Conservation (phyloP, 2,329 filamentous ascomycete species). For the Waltergamsia citrina region DNA sequence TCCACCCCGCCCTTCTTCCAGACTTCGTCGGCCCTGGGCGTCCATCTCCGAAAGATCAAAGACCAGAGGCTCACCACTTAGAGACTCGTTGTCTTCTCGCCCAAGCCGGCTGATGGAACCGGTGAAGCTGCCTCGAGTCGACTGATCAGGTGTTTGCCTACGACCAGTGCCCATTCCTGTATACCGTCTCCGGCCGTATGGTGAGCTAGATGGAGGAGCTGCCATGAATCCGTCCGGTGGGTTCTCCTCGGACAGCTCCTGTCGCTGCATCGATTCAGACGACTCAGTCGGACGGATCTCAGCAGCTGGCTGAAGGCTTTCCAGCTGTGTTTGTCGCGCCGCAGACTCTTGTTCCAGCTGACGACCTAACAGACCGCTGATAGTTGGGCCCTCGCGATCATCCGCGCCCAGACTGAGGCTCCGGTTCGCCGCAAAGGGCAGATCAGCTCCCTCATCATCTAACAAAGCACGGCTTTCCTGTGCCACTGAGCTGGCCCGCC, state of each 20-base stretch:
- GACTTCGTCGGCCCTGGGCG: conserved; percentile 44
- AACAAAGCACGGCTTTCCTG: conserved; percentile 46
- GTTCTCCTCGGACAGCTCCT: conserved; percentile 32
- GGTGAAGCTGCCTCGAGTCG: conserved; percentile 34
- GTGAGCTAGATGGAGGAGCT: conserved; percentile 28
- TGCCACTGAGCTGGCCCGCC: conserved; percentile 61
- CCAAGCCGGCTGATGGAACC: conserved; percentile 26
- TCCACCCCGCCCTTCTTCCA: conserved; percentile 41
- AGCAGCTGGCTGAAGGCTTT: conserved; percentile 28
- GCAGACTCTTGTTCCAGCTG: conserved; percentile 21
- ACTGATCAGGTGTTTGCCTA: conserved; percentile 32
- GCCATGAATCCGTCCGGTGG: conserved; percentile 34
- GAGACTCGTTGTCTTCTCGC: conserved; percentile 36
- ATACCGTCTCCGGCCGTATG: conserved; percentile 37
- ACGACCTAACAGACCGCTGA: conserved; percentile 50
- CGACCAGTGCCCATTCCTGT: conserved; percentile 24
- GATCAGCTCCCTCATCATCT: conserved; percentile 52
- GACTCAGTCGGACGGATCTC: conserved; percentile 28
- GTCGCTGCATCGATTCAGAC: conserved; percentile 27
- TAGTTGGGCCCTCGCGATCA: conserved; percentile 52
- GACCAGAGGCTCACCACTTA: conserved; percentile 59
- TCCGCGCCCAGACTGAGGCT: conserved; percentile 60
- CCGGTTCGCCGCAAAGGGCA: conserved; percentile 50
- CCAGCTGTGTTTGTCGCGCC: conserved; percentile 3
- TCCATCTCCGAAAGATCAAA: conserved; percentile 69